Evolutionary conservation across 768 basidiomycete species (phyloP), one percentile per base, ranked within the genome.

Genomic region (Rhodocollybia butyracea): DNA sequence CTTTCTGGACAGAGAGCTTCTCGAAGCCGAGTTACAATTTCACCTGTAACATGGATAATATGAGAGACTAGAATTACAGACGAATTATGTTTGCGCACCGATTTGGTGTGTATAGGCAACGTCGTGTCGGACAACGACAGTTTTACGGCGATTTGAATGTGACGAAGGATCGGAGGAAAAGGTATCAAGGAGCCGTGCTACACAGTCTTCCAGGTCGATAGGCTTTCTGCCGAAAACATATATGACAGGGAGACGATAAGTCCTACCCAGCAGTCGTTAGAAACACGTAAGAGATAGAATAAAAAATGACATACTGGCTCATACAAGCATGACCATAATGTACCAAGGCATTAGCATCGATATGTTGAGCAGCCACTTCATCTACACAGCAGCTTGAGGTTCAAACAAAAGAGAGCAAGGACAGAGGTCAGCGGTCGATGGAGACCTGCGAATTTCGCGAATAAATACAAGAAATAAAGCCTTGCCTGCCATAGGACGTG

Each of bases 271-370:
- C 15, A 43, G 42, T 39, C 19, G 39, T 43, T n/a, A 60, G 41
- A 40, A 31, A 19, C 36, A 39, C 21, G 8, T n/a, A 13, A 50
- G 17, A 21, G 52, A 27, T 10, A 6, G 45, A 21, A 3, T 21
- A 22, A 11, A 21, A 26, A 27, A 29, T 31, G 11, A 76, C 92
- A 60, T 61, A 96, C 94, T 86, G 83, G 67, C 89, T 93, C 76
- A 98, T 82, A 68, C 97, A 99, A 0, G 96, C 94, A 73, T 97
- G 91, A 2, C 96, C 96, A 64, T 97, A 98, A 64, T 99, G 96
- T 2, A 99, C 86, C 59, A 97, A 79, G 7, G 86, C 83, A 65
- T 98, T 91, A 0, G 94, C 93, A 59, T 94, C 85, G 43, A 94
- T 86, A 64, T 99, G 97, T 63, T 94, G 88, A 3, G 96, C 94